Percentiles rank a stretch among this genome's conserved stretches.
These are phyloP conservation scores for Bjerkandera adusta DNA, from an alignment of 1,284 basidiomycete genomes.

Conservation along the genomic window DNA sequence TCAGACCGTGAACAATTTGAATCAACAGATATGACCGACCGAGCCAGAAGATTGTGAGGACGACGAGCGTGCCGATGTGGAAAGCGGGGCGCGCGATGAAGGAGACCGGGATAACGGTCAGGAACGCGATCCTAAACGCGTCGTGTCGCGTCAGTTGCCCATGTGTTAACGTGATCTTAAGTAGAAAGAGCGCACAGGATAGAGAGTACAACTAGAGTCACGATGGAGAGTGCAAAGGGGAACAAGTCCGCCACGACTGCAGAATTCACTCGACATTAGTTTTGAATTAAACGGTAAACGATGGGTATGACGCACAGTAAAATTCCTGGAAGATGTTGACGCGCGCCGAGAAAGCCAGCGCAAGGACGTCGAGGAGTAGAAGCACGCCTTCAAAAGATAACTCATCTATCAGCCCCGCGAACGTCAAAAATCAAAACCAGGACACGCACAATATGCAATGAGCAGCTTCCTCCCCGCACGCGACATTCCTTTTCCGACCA, in stretches of 20 bases:
- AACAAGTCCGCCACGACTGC: slow-evolving; percentile 57
- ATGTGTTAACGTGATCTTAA: neutral
- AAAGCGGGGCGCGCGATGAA: slow-evolving; percentile 45
- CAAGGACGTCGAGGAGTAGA: slow-evolving; percentile 47
- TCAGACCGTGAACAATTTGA: neutral
- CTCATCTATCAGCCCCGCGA: too few species aligned
- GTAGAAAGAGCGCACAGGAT: slow-evolving; percentile 31
- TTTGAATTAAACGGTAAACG: neutral
- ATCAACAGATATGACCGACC: slow-evolving; percentile 32
- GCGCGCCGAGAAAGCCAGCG: slow-evolving; percentile 50
- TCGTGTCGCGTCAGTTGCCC: neutral
- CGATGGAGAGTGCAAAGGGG: slow-evolving; percentile 54
- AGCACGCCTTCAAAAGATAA: too few species aligned
- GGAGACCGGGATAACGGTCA: slow-evolving; percentile 39
- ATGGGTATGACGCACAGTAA: slow-evolving; percentile 44
- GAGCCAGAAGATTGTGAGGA: slow-evolving; percentile 53
- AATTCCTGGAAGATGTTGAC: slow-evolving; percentile 59
- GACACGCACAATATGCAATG: too few species aligned
- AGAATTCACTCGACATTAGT: neutral
- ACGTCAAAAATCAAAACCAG: too few species aligned
- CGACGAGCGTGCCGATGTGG: slow-evolving; percentile 43
- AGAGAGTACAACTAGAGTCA: slow-evolving; percentile 43
- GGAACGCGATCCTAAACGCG: slow-evolving; percentile 38
- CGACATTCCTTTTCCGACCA: too few species aligned
- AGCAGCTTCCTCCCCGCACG: too few species aligned